Base-by-base conservation (phyloP, 2,329 filamentous ascomycete genomes). In the Alternaria brassicicola region DNA sequence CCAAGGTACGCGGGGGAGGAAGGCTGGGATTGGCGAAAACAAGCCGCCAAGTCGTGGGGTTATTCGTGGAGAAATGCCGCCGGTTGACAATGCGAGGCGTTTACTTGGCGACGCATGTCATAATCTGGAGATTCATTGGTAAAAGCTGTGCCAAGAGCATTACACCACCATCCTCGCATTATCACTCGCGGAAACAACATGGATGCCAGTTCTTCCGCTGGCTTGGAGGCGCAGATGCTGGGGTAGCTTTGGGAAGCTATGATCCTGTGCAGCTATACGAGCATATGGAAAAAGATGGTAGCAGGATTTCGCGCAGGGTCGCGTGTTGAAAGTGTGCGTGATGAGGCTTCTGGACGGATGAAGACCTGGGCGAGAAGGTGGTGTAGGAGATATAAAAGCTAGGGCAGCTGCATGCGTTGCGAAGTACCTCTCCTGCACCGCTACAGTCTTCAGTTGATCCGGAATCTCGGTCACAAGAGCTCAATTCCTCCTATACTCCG, bases 41-140 rank as follows among this genome's bases (percentile, higher is more conserved):
- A 41, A 19, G 31, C 30, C 17, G 50, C 38, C 53, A 60, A 60
- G 60, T 45, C 35, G 13, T 35, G 39, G 38, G 35, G 19, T 42
- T 28, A 65, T 65, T 64, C 58, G 63, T 64, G 61, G 63, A 62
- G 48, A 62, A 64, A 55, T 41, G 23, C 21, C 42, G 13, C 54
- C 55, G 55, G 26, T 12, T 39, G 31, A 15, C 45, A 47, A 55
- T 45, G 54, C 30, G 39, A 35, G 53, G 47, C 43, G 41, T 58
- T 53, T 33, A 41, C 63, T 64, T 64, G 61, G 61, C 61, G 47
- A 33, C 35, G 39, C 41, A 46, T 17, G 36, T 25, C 33, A 35
- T 56, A 25, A 28, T 36, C 31, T 47, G 26, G 23, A 35, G 52
- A 35, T 41, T 51, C 36, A 36, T 38, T 46, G 52, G 35, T 38